Evolutionary conservation across 352 stramenopile genomes (phyloP).

Genomic region (Globisporangium apiculatum): DNA sequence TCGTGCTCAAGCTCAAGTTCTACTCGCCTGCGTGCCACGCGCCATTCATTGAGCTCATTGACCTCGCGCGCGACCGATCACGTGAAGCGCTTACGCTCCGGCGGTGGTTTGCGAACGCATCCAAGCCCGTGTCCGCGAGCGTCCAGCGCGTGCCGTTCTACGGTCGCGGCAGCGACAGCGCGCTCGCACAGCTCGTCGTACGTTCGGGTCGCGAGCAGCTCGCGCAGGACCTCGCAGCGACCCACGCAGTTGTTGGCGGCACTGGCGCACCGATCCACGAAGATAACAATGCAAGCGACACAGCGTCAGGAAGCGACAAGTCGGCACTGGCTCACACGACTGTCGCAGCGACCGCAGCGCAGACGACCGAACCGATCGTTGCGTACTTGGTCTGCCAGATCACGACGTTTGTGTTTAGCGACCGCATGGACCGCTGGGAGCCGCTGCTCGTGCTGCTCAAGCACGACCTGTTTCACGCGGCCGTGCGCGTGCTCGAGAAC

Average conservation of each 20-base stretch:
- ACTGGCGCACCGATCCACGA: conserved; percentile 30
- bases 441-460: conserved; percentile 72
- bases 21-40: conserved; percentile 65
- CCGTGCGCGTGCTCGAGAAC: conserved; percentile 69
- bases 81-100: conserved; percentile 65
- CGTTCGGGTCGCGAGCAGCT: not conserved
- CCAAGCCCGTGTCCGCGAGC: conserved; percentile 19
- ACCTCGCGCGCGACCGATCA: conserved; percentile 69
- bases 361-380: conserved; percentile 74
- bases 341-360: conserved; percentile 35
- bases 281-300: not conserved
- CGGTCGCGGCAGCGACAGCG: conserved; percentile 25
- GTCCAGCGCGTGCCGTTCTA: conserved; percentile 47
- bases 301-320: conserved; percentile 6
- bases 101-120: conserved; percentile 56
- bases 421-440: conserved; percentile 78
- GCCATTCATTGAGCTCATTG: conserved; percentile 60
- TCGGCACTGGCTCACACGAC: conserved; percentile 11
- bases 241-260: conserved; percentile 9
- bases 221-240: conserved; percentile 4
- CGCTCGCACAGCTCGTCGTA: conserved; percentile 18
- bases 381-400: conserved; percentile 79
- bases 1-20: conserved; percentile 81
- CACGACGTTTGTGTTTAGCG: conserved; percentile 37
- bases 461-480: conserved; percentile 44